Percentiles rank a stretch among this genome's conserved stretches.
phyloP scores from a whole-genome alignment of 2,329 filamentous ascomycete species.

The Arthrobotrys sinensis region DNA sequence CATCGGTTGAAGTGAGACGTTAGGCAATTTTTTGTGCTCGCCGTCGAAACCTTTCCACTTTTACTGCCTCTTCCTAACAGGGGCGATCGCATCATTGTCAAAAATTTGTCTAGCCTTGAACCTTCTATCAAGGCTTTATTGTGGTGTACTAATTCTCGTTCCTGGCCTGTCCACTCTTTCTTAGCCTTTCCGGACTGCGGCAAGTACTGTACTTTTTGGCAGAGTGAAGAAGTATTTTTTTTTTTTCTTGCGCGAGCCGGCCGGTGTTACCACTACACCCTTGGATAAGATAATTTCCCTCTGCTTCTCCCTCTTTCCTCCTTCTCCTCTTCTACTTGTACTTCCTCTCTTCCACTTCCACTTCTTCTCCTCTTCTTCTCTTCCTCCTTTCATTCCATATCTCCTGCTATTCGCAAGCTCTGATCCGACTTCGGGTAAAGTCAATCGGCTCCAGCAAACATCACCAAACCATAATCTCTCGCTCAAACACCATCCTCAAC shows the following conservation, averaged over 20 bases:
- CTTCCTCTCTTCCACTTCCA: conserved; percentile 22
- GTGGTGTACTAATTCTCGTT: neutral
- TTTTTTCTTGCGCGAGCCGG: conserved; percentile 28
- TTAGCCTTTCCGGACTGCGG: conserved; percentile 30
- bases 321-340: conserved; percentile 22
- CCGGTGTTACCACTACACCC: conserved; percentile 28
- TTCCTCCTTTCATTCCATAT: conserved; percentile 12
- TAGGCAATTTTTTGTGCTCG: conserved; percentile 35
- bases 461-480: conserved; percentile 19
- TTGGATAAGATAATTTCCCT: conserved; percentile 49
- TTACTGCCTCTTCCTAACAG: conserved; percentile 18
- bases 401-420: conserved; percentile 32
- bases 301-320: conserved; percentile 38
- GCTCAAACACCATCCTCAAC: conserved; percentile 31
- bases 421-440: conserved; percentile 53
- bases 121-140: conserved; percentile 21
- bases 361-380: conserved; percentile 1
- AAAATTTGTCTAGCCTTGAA: conserved; percentile 18
- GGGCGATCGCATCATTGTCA: conserved; percentile 59
- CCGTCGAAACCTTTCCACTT: conserved; percentile 24
- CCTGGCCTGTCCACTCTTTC: conserved; percentile 1
- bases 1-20: conserved; percentile 22
- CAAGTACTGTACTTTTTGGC: conserved; percentile 8
- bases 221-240: conserved; percentile 9
- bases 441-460: conserved; percentile 51